phyloP scores from a whole-genome alignment of 177 flowering plant species.

The Vitis hybrid region DNA sequence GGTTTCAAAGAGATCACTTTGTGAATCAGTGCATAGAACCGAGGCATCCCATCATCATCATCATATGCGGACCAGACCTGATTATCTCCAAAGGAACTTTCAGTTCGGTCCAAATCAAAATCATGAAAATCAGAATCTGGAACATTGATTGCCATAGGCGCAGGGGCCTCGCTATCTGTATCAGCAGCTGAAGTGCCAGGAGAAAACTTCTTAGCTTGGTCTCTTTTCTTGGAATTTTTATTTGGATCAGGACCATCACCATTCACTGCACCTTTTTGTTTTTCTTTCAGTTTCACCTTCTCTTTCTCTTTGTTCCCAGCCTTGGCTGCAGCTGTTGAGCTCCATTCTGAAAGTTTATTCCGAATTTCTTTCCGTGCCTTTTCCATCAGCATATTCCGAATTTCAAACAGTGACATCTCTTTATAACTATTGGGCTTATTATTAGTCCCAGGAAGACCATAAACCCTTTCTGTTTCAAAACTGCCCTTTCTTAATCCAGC shows the following conservation, averaged over 20 bases:
- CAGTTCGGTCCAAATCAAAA: constrained; percentile 70
- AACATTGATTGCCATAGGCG: constrained; percentile 43
- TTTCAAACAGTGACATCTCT: constrained; percentile 44
- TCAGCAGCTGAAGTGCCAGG: constrained; percentile 19
- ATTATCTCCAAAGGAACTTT: constrained; percentile 61
- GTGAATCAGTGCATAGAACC: constrained; percentile 73
- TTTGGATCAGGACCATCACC: constrained; percentile 8
- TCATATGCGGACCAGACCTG: constrained; percentile 97
- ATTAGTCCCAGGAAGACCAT: constrained; percentile 20
- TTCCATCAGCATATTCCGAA: constrained; percentile 45
- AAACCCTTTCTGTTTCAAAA: constrained; percentile 10
- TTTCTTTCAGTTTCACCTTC: constrained; percentile 21
- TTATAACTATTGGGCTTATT: constrained; percentile 26
- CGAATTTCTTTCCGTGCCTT: constrained; percentile 50
- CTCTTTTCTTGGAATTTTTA: constrained; percentile 12
- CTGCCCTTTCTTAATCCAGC: constrained; percentile 25
- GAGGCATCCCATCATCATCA: constrained; percentile 93
- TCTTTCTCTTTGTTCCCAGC: constrained; percentile 23
- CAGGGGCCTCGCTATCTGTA: constrained; percentile 12
- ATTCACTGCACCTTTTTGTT: constrained; percentile 15
- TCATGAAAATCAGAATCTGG: constrained; percentile 95
- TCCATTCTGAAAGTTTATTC: constrained; percentile 48
- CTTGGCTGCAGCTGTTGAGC: constrained; percentile 20
- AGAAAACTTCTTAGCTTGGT: constrained; percentile 4
- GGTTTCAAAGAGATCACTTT: constrained; percentile 66